A percentile compares a stretch with the other conserved stretches of the same genome.
These are phyloP conservation scores for Conringia planisiliqua DNA, from an alignment of 345 rosid species.

Conservation along the genomic window DNA sequence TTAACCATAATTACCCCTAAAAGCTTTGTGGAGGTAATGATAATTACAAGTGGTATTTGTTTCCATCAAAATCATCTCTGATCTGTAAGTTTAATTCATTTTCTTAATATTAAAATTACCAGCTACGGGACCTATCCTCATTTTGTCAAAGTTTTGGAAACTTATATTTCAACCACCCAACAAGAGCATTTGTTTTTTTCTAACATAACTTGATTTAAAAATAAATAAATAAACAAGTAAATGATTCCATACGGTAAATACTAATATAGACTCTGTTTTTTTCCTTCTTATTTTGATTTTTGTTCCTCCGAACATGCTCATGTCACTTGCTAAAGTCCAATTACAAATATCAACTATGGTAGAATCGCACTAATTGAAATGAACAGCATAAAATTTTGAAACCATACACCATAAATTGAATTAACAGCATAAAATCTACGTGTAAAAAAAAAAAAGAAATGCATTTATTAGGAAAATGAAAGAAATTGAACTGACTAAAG, in stretches of 20 bases:
- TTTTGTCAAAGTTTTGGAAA: constrained; percentile 18
- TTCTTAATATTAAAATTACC: neutral
- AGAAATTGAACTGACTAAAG: neutral
- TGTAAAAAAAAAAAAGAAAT: neutral
- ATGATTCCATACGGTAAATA: neutral
- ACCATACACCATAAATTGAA: too few species aligned
- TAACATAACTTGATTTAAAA: neutral
- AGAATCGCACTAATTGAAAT: too few species aligned
- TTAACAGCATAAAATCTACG: too few species aligned
- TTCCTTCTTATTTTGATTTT: neutral
- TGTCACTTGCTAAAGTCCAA: too few species aligned
- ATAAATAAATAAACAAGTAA: neutral
- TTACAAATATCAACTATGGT: too few species aligned
- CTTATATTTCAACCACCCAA: constrained; percentile 29
- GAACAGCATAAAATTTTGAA: too few species aligned
- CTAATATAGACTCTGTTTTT: neutral
- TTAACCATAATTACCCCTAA: constrained; percentile 25
- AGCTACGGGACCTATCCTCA: neutral
- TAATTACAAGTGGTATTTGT: neutral
- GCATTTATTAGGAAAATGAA: neutral
- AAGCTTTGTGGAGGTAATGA: constrained; percentile 6
- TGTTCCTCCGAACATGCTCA: too few species aligned
- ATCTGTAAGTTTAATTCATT: neutral
- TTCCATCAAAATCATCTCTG: neutral
- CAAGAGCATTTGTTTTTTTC: constrained; percentile 6